Conservation (phyloP, 2,329 filamentous ascomycete species). For the Colletotrichum tofieldiae region DNA sequence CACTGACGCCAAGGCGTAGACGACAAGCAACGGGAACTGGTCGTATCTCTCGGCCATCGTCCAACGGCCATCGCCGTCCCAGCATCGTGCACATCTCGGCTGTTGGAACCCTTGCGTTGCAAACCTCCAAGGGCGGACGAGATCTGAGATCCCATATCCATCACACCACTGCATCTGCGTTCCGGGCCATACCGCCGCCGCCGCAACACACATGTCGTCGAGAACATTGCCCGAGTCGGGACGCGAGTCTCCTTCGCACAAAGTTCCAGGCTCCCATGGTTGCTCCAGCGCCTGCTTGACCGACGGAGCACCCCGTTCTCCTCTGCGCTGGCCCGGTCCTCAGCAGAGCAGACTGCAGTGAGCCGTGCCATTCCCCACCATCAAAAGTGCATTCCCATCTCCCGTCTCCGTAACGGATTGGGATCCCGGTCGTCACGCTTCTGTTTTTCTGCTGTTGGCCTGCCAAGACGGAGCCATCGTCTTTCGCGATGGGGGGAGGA, state of each 20-base stretch:
- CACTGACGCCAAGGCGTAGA: background rate
- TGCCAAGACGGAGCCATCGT: constrained; percentile 9
- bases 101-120: background rate
- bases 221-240: background rate
- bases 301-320: constrained; percentile 14
- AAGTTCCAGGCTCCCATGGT: background rate
- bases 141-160: background rate
- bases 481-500: background rate
- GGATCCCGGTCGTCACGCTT: background rate
- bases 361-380: constrained; percentile 1
- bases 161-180: constrained; percentile 8
- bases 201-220: background rate
- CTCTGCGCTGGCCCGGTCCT: background rate
- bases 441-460: background rate
- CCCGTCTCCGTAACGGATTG: constrained; percentile 11
- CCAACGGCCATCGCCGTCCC: background rate
- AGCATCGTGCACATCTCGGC: background rate
- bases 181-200: constrained; percentile 4
- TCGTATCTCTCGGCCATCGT: background rate
- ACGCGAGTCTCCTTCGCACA: background rate
- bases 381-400: background rate
- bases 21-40: too few species aligned
- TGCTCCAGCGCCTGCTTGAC: background rate
- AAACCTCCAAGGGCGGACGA: background rate
- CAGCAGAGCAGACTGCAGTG: background rate